Evolutionary conservation across 73 alveolate genomes (phyloP).

Genomic region (Stentor roeselii): DNA sequence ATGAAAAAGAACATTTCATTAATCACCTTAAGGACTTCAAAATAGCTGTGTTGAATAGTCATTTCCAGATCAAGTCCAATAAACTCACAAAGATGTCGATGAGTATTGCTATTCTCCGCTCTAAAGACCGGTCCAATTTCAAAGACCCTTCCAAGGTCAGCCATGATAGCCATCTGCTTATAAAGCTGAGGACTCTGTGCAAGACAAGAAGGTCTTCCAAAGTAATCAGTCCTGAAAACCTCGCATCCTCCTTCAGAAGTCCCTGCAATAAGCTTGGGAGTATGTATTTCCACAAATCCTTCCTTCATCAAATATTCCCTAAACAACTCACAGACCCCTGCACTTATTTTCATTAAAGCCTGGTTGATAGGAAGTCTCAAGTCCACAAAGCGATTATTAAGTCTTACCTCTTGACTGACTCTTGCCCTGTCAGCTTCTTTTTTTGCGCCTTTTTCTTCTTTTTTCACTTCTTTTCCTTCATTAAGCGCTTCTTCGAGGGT

Average conservation of each 20-base stretch:
- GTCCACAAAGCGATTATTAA: conserved; percentile 93
- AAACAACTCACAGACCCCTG: conserved; percentile 94
- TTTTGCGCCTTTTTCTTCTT: conserved; percentile 41
- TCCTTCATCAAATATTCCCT: conserved; percentile 81
- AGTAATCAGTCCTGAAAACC: conserved; percentile 88
- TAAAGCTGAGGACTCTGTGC: conserved; percentile 99
- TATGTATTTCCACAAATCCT: conserved; percentile 97
- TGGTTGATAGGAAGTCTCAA: conserved; percentile 95
- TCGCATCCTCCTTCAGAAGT: conserved; percentile 99
- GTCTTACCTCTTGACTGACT: conserved; percentile 84
- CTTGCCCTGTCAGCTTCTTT: conserved; percentile 73
- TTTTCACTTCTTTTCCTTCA: conserved; percentile 31
- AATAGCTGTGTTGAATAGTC: conserved; percentile 96
- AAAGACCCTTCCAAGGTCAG: conserved; percentile 95
- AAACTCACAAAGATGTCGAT: conserved; percentile 98
- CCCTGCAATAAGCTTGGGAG: conserved; percentile 99
- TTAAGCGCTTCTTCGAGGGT: conserved; percentile 88
- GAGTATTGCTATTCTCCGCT: conserved; percentile 94
- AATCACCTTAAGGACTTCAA: conserved; percentile 91
- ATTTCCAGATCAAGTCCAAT: conserved; percentile 99
- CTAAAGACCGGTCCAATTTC: conserved; percentile 99
- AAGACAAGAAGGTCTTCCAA: conserved; percentile 92
- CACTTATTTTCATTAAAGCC: conserved; percentile 87
- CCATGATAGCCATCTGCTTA: conserved; percentile 98
- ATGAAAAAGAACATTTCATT: conserved; percentile 84